Base-by-base conservation (phyloP, 495 filamentous ascomycete genomes). In the Neurospora africana region DNA sequence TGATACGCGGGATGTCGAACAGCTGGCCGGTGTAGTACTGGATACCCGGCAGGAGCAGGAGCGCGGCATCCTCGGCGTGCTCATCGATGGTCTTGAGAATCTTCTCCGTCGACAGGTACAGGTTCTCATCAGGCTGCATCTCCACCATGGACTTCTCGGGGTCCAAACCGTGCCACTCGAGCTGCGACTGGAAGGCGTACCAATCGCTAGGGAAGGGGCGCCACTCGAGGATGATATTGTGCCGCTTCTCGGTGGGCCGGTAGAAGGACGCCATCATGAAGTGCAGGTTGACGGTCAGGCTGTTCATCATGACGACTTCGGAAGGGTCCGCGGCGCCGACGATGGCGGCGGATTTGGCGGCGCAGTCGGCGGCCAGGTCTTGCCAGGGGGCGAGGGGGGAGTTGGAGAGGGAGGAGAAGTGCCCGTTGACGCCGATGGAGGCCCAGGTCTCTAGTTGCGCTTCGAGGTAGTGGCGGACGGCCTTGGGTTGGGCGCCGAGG, bases 191-290 rank as follows among this genome's bases (percentile, higher is more conserved):
- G 19, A 95, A 87, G n/a, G 91, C 93, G 78, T 92, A 97, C 78
- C 96, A 92, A 81, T 98, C 95, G 79, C 90, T 93, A 3, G 95
- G 95, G 78, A 98, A 98, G 0, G 95, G 93, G 76, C 94, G 93
- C 73, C 89, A 89, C 82, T 98, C 95, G 19, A 97, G 81, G 67
- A 98, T 93, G 69, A 98, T 92, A 81, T 94, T 97, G 75, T 91
- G 92, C 71, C 89, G 8, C 38, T 85, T 83, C 1, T 84, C 89
- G 40, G 84, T 82, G 6, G 95, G 95, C 53, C 83, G 86, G 79
- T 97, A 98, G 84, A 98, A 97, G 75, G 91, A 91, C 35, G 92
- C 89, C 90, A 98, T 89, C 73, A 98, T 83, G 7, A 97, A 76
- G 78, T 98, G 95, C 65, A 98, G 81, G 79, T 98, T 98, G 36